Percentiles rank a stretch among this genome's conserved stretches.
These are phyloP conservation scores for Rhynchosporium secalis DNA, from an alignment of 2,329 filamentous ascomycete species.

Conservation along the genomic window DNA sequence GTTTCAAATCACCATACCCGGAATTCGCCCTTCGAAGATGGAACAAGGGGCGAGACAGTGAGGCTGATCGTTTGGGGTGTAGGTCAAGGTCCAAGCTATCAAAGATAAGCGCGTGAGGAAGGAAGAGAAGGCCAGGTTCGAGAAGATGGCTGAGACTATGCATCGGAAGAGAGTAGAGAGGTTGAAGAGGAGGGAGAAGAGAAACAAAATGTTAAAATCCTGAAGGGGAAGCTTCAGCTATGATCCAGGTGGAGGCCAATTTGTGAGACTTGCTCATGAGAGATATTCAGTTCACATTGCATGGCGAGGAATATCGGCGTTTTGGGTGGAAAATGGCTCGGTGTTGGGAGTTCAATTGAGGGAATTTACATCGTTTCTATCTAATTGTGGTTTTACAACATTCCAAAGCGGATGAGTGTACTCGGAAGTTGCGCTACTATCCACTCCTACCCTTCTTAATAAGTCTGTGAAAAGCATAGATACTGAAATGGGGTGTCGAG, in stretches of 20 bases:
- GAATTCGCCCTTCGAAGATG: not conserved
- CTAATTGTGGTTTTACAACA: not conserved
- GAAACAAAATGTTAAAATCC: conserved; percentile 79
- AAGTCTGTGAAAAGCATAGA: too few species aligned
- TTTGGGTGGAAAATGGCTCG: conserved; percentile 18
- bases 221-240: conserved; percentile 42
- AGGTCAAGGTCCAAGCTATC: conserved; percentile 77
- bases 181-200: conserved; percentile 92
- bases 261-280: not conserved
- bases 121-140: conserved; percentile 89
- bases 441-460: too few species aligned
- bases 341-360: not conserved
- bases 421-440: too few species aligned
- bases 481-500: too few species aligned
- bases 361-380: not conserved
- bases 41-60: not conserved
- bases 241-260: not conserved
- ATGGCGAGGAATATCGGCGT: not conserved
- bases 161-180: conserved; percentile 92
- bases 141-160: conserved; percentile 97
- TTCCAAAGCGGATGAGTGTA: too few species aligned
- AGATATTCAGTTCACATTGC: not conserved
- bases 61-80: conserved; percentile 25
- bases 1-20: conserved; percentile 28
- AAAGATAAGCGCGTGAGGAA: conserved; percentile 85